Percentiles rank a stretch among this genome's conserved stretches.
phyloP scores from a whole-genome alignment of 2,329 filamentous ascomycete species.

The Cladobotryum protrusum region DNA sequence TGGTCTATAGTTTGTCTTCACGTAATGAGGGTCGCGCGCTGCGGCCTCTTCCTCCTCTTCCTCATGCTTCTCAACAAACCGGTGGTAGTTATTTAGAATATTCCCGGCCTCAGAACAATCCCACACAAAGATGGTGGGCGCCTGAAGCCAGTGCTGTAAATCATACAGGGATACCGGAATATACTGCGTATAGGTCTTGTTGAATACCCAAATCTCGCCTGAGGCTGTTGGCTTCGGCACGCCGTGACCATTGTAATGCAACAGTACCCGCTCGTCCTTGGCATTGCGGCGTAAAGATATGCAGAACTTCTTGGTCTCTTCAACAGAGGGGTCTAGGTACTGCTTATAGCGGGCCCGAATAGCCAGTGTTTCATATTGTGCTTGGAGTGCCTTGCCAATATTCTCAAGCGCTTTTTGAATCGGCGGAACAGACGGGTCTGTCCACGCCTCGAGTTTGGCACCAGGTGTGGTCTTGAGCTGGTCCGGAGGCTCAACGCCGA shows the following conservation, averaged over 20 bases:
- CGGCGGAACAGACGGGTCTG: constrained; percentile 77
- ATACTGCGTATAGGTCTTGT: constrained; percentile 97
- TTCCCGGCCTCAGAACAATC: constrained; percentile 96
- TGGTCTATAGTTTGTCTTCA: constrained; percentile 62
- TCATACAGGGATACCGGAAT: constrained; percentile 96
- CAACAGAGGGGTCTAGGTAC: constrained; percentile 90
- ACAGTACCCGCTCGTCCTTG: constrained; percentile 91
- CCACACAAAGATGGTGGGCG: constrained; percentile 94
- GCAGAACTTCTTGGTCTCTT: constrained; percentile 96
- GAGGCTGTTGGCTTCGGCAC: constrained; percentile 93
- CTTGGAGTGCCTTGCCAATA: constrained; percentile 92
- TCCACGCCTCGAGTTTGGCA: constrained; percentile 93
- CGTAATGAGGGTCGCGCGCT: constrained; percentile 73
- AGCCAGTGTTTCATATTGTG: constrained; percentile 92
- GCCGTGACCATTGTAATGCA: constrained; percentile 98
- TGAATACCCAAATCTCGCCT: constrained; percentile 99
- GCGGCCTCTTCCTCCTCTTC: constrained; percentile 74
- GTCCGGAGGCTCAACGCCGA: constrained; percentile 94
- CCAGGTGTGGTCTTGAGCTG: constrained; percentile 93
- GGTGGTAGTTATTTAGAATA: constrained; percentile 90
- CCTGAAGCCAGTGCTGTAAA: constrained; percentile 89
- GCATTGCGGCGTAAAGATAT: constrained; percentile 84
- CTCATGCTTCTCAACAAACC: constrained; percentile 92
- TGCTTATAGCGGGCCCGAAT: constrained; percentile 97
- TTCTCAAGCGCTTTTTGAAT: constrained; percentile 83